Base-by-base conservation (phyloP, 306 rosid genomes). In the Prunus armeniaca region DNA sequence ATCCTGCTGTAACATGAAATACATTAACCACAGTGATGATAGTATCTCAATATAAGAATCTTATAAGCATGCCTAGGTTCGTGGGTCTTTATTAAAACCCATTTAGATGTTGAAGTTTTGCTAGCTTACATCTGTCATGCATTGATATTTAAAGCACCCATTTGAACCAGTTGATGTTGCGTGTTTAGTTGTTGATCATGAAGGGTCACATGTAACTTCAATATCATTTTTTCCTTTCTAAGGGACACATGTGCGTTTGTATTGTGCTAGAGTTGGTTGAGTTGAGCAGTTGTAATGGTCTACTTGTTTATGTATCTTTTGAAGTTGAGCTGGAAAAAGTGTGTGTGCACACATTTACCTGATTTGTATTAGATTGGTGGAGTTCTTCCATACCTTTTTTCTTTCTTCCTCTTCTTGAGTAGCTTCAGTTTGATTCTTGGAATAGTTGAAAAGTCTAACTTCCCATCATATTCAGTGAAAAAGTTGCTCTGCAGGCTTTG, bases 401-500 rank as follows among this genome's bases (percentile, higher is more conserved):
- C 12, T 1, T 2, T 15, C 61, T 54, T 64, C n/a, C 12, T 63
- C 22, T 63, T 30, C 22, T 63, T 30, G 22, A 30, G 74, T 27
- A 70, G 20, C 55, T 28, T 55, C 22, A 22, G 76, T 61, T 10
- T 13, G 30, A 27, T 25, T 61, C 27, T 45, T 57, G 67, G 22
- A 58, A 27, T 28, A 25, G 27, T 19, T 27, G 20, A 63, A 22
- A 46, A 5, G 27, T 46, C 65, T 43, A 45, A 46, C 46, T 46
- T 12, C 28, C 69, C 20, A 60, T 73, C 60, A 47, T 25, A 19
- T 76, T 79, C 97, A 96, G 99, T 80, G 99, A 96, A 85, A 96
- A 89, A 83, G 81, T 80, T 71, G 97, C 98, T 38, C 79, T 81
- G 74, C 99, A 96, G 86, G 84, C 89, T 77, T 76, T 96, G 82